Evolutionary conservation across 1,284 basidiomycete genomes (phyloP).

Genomic region (Cryptococcus amylolentus): DNA sequence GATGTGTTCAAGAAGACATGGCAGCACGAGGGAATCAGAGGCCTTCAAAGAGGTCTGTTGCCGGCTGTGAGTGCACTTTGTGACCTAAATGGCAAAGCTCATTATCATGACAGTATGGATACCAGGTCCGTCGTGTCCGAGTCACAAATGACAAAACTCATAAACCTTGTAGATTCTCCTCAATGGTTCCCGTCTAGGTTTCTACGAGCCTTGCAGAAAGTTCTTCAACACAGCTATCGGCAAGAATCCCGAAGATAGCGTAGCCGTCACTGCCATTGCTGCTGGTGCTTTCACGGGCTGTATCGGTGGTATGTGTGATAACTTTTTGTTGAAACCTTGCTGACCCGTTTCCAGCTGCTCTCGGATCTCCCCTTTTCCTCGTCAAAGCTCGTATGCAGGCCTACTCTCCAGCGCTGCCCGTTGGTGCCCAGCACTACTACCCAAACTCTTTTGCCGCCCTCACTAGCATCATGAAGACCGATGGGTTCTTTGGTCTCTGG

Average conservation of each 20-base stretch:
- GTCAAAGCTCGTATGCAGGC: constrained; percentile 99
- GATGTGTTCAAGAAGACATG: constrained; percentile 89
- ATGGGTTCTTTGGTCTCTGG: constrained; percentile 73
- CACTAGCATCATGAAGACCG: constrained; percentile 69
- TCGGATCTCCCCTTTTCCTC: constrained; percentile 92
- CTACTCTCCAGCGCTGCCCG: constrained; percentile 87
- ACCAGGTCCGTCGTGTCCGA: constrained; percentile 62
- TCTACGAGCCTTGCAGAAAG: constrained; percentile 89
- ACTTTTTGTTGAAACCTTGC: background rate
- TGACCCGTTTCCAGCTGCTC: constrained; percentile 57
- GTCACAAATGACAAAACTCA: background rate
- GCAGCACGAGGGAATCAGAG: constrained; percentile 82
- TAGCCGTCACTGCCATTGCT: constrained; percentile 68
- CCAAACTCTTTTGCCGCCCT: constrained; percentile 77
- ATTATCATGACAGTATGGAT: constrained; percentile 65
- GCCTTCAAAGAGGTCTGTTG: constrained; percentile 83
- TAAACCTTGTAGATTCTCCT: constrained; percentile 64
- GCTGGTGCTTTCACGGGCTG: constrained; percentile 87
- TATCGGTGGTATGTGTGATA: constrained; percentile 67
- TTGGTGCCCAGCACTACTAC: constrained; percentile 91
- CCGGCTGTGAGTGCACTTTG: constrained; percentile 67
- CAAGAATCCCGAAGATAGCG: constrained; percentile 60
- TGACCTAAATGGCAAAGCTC: background rate
- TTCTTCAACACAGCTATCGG: constrained; percentile 69
- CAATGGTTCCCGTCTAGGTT: constrained; percentile 94